Base-by-base conservation (phyloP, 306 rosid species). In the Senna siamea region DNA sequence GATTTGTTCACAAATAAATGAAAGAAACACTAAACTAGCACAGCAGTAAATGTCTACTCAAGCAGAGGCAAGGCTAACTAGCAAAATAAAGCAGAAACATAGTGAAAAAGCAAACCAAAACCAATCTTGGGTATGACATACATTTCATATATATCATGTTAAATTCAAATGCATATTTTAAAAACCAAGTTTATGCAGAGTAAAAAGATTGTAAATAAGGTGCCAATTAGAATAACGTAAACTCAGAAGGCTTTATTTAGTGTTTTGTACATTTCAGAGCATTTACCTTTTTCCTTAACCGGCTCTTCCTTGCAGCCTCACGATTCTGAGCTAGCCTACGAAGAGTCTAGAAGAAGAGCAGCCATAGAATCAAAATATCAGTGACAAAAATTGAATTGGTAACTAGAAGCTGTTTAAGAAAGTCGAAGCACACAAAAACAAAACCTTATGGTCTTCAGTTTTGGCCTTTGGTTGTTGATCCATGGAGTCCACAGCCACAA, bases 221-320 rank as follows among this genome's bases (percentile, higher is more conserved):
- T 7, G 9, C 2, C 2, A 54, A n/a, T n/a, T n/a, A n/a, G n/a
- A n/a, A 20, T 54, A 12, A 54, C 17, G 1, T 26, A 13, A 20
- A 19, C 12, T 3, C 40, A 43, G 9, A 7, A 0, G 17, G 5
- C 3, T 23, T 8, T 28, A 9, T 9, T 48, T 2, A 14, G 6
- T 8, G 43, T 23, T 22, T 5, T 4, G 40, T 26, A 26, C 30
- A 37, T 5, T 55, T 2, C 9, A 58, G 34, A 53, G 7, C 7
- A 52, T 26, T 60, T 88, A 93, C 98, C 81, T 93, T 93, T 85
- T 87, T 93, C 87, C 98, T 88, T 15, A 89, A 54, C 19, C 96
- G 80, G 78, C 98, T 93, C 84, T 93, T 93, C 85, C 83, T 85
- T 5, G 96, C 98, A 51, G 97, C 98, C 81, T 93, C 98, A 41